A percentile compares a stretch with the other conserved stretches of the same genome.
Conservation (phyloP, 2,329 filamentous ascomycete species). For the Diaporthe ampelina region DNA sequence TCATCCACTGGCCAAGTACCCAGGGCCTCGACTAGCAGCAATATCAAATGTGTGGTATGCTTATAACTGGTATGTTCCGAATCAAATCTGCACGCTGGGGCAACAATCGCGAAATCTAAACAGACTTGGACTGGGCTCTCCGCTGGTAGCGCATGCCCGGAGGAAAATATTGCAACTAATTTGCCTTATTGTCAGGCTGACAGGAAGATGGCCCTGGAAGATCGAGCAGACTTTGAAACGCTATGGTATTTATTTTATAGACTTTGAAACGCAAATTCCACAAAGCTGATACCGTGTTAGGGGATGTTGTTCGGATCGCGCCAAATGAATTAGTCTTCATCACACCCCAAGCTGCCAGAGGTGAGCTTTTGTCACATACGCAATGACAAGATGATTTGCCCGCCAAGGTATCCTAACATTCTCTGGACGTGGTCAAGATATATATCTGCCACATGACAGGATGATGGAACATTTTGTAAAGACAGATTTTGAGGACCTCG, state of each 20-base stretch:
- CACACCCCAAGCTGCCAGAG: background rate
- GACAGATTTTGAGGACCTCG: conserved; percentile 24
- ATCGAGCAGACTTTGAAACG: background rate
- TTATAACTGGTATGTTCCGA: background rate
- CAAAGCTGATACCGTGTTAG: background rate
- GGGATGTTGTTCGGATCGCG: conserved; percentile 27
- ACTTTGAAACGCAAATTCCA: too few species aligned
- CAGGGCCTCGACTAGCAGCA: background rate
- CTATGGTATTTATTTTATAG: background rate
- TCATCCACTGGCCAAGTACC: conserved; percentile 1
- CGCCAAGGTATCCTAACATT: too few species aligned
- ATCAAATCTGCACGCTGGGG: too few species aligned
- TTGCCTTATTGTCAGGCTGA: background rate
- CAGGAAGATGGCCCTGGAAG: background rate
- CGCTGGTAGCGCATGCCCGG: too few species aligned
- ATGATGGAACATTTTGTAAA: conserved; percentile 33
- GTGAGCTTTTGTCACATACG: too few species aligned
- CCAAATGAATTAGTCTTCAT: conserved; percentile 23
- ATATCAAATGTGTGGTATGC: conserved; percentile 1
- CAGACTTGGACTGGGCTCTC: too few species aligned
- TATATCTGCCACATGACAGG: conserved; percentile 12
- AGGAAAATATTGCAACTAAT: too few species aligned
- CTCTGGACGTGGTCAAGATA: background rate
- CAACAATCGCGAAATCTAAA: too few species aligned
- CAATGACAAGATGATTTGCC: background rate